Evolutionary conservation across 2,329 filamentous ascomycete genomes (phyloP), one percentile per base, ranked within the genome.

Genomic region (Aureobasidium namibiae): DNA sequence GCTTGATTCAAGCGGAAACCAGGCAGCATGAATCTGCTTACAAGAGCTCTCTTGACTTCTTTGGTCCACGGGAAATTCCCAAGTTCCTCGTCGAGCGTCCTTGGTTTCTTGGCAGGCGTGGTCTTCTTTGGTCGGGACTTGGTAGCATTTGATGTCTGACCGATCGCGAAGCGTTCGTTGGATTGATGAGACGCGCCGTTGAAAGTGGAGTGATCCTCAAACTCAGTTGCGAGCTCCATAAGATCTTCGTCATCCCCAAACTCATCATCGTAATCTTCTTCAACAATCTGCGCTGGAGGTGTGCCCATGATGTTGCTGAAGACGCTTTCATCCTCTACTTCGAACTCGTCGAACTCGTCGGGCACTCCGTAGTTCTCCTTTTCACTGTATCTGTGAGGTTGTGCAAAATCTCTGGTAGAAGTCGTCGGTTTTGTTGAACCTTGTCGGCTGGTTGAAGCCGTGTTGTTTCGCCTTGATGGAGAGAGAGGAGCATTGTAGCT

Each of bases 1-100:
- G 97, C 80, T 69, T 99, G 94, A 69, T 96, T 94, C 57, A 87
- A 84, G 31, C 95, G 85, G 69, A 99, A 99, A 0, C 90, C 90
- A 57, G 83, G 84, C 71, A 99, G 86, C 63, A 87, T 83, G 68
- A 99, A 99, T 3, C 85, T 82, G 66, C 92, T 86, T 67, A 88
- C 90, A 63, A 99, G 76, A n/a, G 85, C 88, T 57, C 78, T 80
- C 64, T 86, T 87, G 24, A 99, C 88, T 66, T 97, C 92, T 44
- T 82, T 79, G 16, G 92, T 96, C 94, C 95, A 99, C 4, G 85
- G 78, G 67, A 86, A 80, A 50, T 81, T 79, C 80, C 89, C 87
- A 65, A 65, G 45, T 23, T 62, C 60, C 23, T 66, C 65, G 24
- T 63, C 61, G 3, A 61, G 41, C 9, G 60, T 54, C 33, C 65